Percentiles rank a stretch among this genome's conserved stretches.
Evolutionary conservation across 208 protist species (phyloP).

Genomic region (Crithidia expoeki): DNA sequence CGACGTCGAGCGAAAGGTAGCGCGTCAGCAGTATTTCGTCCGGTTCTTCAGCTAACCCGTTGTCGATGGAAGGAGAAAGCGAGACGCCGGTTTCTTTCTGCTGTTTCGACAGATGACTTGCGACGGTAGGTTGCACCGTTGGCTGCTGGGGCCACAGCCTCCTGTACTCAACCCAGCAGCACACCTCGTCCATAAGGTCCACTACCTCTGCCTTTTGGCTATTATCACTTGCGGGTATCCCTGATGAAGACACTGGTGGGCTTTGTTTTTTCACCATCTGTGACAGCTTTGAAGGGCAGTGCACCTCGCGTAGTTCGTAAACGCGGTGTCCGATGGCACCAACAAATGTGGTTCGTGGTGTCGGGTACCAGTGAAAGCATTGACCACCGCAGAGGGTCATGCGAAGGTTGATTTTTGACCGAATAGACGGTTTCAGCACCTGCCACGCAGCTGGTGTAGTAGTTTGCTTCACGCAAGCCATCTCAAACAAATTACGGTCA

Average conservation of each 20-base stretch:
- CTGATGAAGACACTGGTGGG: background rate
- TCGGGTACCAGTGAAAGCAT: conserved; percentile 77
- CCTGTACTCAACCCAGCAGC: conserved; percentile 7
- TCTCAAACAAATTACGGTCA: background rate
- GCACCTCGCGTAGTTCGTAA: conserved; percentile 55
- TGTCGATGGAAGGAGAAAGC: background rate
- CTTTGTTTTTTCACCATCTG: background rate
- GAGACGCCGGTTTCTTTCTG: background rate
- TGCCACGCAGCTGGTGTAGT: conserved; percentile 21
- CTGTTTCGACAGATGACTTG: background rate
- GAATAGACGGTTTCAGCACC: conserved; percentile 34
- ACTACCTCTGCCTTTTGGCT: background rate
- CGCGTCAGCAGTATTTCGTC: conserved; percentile 45
- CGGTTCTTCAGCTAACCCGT: background rate
- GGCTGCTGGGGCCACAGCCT: conserved; percentile 12
- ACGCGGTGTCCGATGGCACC: conserved; percentile 46
- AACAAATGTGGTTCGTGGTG: conserved; percentile 49
- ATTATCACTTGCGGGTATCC: background rate
- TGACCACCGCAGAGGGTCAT: conserved; percentile 75
- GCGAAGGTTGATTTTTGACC: conserved; percentile 41
- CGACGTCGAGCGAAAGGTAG: conserved; percentile 76
- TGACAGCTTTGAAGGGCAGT: background rate
- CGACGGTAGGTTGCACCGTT: background rate
- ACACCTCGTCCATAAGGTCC: background rate
- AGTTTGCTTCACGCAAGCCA: background rate